These are phyloP conservation scores for Globisporangium canariense DNA, from an alignment of 352 stramenopile genomes.

Conservation along the genomic window DNA sequence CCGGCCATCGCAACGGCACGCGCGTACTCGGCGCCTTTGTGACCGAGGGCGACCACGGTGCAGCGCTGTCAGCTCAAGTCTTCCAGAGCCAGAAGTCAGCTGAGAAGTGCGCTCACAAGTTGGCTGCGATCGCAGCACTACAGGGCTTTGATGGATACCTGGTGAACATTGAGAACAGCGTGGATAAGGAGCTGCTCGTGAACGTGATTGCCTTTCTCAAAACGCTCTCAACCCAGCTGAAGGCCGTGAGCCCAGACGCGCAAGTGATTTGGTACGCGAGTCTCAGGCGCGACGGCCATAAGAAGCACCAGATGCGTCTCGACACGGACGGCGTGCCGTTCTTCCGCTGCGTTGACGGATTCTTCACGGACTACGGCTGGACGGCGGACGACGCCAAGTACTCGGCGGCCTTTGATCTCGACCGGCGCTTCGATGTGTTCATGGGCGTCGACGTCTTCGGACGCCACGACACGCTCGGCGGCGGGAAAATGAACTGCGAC, in stretches of 20 bases:
- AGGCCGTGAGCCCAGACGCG: slow-evolving; percentile 20
- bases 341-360: slow-evolving; percentile 41
- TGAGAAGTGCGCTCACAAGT: slow-evolving; percentile 29
- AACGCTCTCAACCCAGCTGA: slow-evolving; percentile 24
- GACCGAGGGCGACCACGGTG: slow-evolving; percentile 34
- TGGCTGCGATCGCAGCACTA: slow-evolving; percentile 36
- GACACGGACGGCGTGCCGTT: slow-evolving; percentile 36
- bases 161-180: slow-evolving; percentile 58
- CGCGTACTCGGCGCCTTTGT: slow-evolving; percentile 47
- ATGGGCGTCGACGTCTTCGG: slow-evolving; percentile 60
- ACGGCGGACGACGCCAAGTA: slow-evolving; percentile 36
- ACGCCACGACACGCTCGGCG: slow-evolving; percentile 32
- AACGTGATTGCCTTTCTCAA: slow-evolving; percentile 36
- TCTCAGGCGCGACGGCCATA: slow-evolving; percentile 30
- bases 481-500: slow-evolving; percentile 31
- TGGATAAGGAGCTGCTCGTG: slow-evolving; percentile 22
- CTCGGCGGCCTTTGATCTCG: slow-evolving; percentile 35
- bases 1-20: slow-evolving; percentile 42
- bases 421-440: slow-evolving; percentile 52
- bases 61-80: slow-evolving; percentile 24
- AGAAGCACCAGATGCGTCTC: slow-evolving; percentile 33
- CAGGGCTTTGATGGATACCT: slow-evolving; percentile 59
- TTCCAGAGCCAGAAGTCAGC: slow-evolving; percentile 26
- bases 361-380: slow-evolving; percentile 59
- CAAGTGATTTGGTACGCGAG: slow-evolving; percentile 60